Evolutionary conservation across 163 green algal species (phyloP), one percentile per base, ranked within the genome.

Genomic region (Chlamydomonas reinhardtii): DNA sequence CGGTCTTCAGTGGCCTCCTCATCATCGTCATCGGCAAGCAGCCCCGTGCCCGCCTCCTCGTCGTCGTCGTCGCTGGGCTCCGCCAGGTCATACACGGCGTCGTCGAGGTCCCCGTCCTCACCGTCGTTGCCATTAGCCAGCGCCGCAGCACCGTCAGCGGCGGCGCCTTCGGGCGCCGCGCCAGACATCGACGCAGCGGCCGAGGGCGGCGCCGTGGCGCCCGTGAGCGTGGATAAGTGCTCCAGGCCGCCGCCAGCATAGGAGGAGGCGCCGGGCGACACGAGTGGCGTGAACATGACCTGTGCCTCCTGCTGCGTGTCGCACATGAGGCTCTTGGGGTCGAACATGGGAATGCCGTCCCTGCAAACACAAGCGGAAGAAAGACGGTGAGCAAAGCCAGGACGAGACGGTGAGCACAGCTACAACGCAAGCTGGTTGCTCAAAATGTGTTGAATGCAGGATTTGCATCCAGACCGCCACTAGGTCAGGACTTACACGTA

Each of bases 401-500:
- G 20, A 19, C 12, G 64, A 2, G 29, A 35, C 64, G 27, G 14
- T 32, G 8, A 48, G 39, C 39, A 48, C 39, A 48, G 39, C 5
- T 48, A 8, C 39, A 48, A 48, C 39, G 8, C 39, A 48, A 5
- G 39, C 5, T 48, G 39, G 39, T 48, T 48, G 39, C 39, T 48
- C n/a, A n/a, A n/a, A n/a, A n/a, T n/a, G n/a, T n/a, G n/a, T n/a
- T n/a, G n/a, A n/a, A n/a, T n/a, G n/a, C n/a, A n/a, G n/a, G n/a
- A n/a, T n/a, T n/a, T n/a, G n/a, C n/a, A n/a, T n/a, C n/a, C n/a
- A n/a, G n/a, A n/a, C n/a, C n/a, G n/a, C n/a, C n/a, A n/a, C n/a
- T n/a, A n/a, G n/a, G n/a, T n/a, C n/a, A n/a, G n/a, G n/a, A 77
- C 79, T 85, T 37, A 85, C 79, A 85, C 79, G 25, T 85, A 85